Evolutionary conservation across 73 alveolate genomes (phyloP).

Genomic region (Breviolum minutum): DNA sequence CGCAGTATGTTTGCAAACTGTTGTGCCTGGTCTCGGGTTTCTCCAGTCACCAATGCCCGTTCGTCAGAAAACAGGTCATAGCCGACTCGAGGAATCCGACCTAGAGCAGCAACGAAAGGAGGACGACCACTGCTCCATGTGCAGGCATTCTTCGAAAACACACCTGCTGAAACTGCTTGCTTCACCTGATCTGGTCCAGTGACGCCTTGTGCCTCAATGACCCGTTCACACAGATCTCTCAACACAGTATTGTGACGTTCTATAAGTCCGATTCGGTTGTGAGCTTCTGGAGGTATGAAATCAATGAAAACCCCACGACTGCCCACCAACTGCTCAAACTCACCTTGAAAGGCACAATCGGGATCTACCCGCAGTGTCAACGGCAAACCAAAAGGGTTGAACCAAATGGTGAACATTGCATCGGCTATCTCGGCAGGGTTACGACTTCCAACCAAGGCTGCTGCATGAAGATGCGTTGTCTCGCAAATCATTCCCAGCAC

Average conservation of each 20-base stretch:
- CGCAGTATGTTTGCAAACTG: neutral
- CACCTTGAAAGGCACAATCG: neutral
- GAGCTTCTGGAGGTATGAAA: neutral
- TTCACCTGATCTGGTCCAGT: neutral
- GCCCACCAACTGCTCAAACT: neutral
- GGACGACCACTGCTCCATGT: neutral
- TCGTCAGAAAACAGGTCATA: neutral
- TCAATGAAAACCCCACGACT: neutral
- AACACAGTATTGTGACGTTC: neutral
- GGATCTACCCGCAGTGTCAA: neutral
- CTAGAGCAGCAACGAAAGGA: neutral
- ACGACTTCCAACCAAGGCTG: neutral
- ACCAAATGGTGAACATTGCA: neutral
- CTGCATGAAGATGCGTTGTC: neutral
- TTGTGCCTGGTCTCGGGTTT: neutral
- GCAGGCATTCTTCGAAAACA: neutral
- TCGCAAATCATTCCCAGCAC: conserved; percentile 9
- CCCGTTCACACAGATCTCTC: conserved; percentile 1
- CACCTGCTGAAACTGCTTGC: neutral
- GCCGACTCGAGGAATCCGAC: neutral
- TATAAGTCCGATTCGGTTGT: neutral
- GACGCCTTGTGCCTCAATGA: neutral
- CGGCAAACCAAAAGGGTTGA: neutral
- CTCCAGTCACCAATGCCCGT: neutral
- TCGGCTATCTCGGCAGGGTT: neutral